phyloP scores from a whole-genome alignment of 176 grass and related monocot species.

The Musa itinerans region DNA sequence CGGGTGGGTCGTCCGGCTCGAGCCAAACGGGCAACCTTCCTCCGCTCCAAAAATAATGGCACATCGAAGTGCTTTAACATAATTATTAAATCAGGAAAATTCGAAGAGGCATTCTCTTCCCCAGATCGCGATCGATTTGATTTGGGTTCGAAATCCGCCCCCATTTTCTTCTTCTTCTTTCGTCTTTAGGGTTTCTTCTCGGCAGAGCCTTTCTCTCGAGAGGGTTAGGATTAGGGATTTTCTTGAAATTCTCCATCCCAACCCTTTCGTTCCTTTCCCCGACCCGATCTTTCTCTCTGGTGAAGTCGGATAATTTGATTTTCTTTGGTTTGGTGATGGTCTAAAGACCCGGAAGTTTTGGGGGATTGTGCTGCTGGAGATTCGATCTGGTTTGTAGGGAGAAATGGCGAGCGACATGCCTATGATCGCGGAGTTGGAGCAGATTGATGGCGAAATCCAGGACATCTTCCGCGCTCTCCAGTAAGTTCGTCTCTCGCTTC shows the following conservation, averaged over 20 bases:
- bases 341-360: neutral
- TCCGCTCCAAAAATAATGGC: too few relatives aligned
- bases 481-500: conserved; percentile 37
- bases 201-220: neutral
- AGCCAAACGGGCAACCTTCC: too few relatives aligned
- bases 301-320: neutral
- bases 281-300: neutral
- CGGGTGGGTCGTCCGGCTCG: too few relatives aligned
- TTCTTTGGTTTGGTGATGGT: neutral
- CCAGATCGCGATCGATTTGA: too few relatives aligned
- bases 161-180: too few relatives aligned
- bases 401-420: conserved; percentile 58
- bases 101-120: too few relatives aligned
- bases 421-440: conserved; percentile 83
- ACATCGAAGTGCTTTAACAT: too few relatives aligned
- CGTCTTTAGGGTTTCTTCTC: too few relatives aligned
- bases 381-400: neutral
- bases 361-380: neutral
- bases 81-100: too few relatives aligned
- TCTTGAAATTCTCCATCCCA: neutral
- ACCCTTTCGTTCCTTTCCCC: neutral
- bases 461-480: conserved; percentile 95
- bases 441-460: conserved; percentile 88
- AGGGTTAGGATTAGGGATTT: neutral
- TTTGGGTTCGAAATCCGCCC: too few relatives aligned